Evolutionary conservation across 345 rosid species (phyloP), one percentile per base, ranked within the genome.

Genomic region (Sisymbrium altissimum): DNA sequence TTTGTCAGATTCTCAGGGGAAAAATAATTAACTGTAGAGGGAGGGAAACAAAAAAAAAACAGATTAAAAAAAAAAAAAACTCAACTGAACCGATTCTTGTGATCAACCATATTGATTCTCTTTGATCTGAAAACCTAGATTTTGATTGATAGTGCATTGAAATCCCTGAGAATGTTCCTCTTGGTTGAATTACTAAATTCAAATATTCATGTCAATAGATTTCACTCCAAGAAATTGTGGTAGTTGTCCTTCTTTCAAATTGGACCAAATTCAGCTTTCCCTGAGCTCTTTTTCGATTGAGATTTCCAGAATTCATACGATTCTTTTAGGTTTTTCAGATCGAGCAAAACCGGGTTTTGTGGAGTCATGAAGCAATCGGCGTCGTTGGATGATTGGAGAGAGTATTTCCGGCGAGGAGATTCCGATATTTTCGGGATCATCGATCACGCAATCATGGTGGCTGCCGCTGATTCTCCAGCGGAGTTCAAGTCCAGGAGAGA

Each of bases 371-470:
- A 46, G 17, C 53, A 48, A 38, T 18, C 74, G 66, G 67, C 32
- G 4, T 71, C 89, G 41, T 45, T 88, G 23, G 94, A 89, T 68
- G 73, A 71, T 35, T 93, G 98, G 98, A 84, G 97, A 48, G 74
- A 84, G 25, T 93, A 82, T 86, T 93, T 93, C 66, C 76, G 83
- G 58, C 67, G 83, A 8, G 86, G 88, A 21, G 85, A 83, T 74
- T 85, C 84, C 1, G 90, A 87, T 55, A 85, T 92, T 17, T 95
- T 92, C 18, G 88, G 66, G 41, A 82, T 93, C 60, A 89, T 93
- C 44, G 83, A 91, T 48, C 77, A 83, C 23, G 97, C 96, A 4
- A 87, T 93, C 50, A 66, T 73, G 71, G 97, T 93, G 27, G 98
- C 98, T 1, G 92, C 91, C 29, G 41, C 80, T 0, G 98, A 93